A percentile compares a stretch with the other conserved stretches of the same genome.
Conservation (phyloP, 2,329 filamentous ascomycete genomes). For the Plectosphaerella sp. region DNA sequence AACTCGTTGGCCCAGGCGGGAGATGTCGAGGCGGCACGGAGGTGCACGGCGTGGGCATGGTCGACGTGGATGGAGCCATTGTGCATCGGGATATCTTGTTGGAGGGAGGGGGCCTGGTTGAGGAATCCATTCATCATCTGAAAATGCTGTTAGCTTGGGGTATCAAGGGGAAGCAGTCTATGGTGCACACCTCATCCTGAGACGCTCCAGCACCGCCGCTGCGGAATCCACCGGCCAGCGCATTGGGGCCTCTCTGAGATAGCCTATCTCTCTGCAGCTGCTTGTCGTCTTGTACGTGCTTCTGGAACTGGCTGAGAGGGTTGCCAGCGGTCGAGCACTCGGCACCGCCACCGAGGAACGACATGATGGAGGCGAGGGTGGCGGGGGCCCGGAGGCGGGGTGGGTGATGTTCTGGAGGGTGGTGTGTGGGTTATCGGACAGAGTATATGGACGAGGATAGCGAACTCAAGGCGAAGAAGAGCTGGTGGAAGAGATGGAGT, state of each 20-base stretch:
- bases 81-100: conserved; percentile 50
- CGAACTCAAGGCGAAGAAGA: not conserved
- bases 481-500: not conserved
- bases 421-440: not conserved
- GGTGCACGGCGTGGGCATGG: conserved; percentile 43
- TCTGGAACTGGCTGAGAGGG: conserved; percentile 94
- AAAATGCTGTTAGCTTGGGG: conserved; percentile 18
- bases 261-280: conserved; percentile 88
- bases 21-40: conserved; percentile 49
- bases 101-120: conserved; percentile 65
- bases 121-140: conserved; percentile 94
- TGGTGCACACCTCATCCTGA: conserved; percentile 64
- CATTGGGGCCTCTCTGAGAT: conserved; percentile 67
- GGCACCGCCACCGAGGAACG: conserved; percentile 80
- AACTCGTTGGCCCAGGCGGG: conserved; percentile 52
- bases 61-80: conserved; percentile 43
- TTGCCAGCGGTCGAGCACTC: conserved; percentile 97
- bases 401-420: not conserved
- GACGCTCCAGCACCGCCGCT: conserved; percentile 63
- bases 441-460: not conserved
- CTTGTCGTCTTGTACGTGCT: conserved; percentile 95
- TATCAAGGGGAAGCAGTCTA: conserved; percentile 3
- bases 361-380: conserved; percentile 56
- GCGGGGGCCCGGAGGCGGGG: not conserved
- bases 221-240: conserved; percentile 71